Conservation (phyloP, 306 rosid genomes). For the Mucuna pruriens region DNA sequence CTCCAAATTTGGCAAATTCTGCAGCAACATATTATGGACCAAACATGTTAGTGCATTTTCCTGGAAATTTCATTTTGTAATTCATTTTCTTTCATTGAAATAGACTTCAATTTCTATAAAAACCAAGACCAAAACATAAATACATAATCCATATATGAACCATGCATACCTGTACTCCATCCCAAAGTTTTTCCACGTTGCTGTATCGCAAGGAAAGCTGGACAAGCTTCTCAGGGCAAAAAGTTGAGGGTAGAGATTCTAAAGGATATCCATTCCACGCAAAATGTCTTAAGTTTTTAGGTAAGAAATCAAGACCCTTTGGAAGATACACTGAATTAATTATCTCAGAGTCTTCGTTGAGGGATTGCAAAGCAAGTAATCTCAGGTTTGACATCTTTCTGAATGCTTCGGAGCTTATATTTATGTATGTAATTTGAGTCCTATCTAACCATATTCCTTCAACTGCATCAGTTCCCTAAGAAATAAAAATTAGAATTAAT, state of each 20-base stretch:
- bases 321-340: not conserved
- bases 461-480: constrained; percentile 8
- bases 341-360: not conserved
- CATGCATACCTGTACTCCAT: not conserved
- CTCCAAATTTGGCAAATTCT: constrained; percentile 27
- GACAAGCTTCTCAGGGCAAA: not conserved
- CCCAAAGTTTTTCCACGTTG: constrained; percentile 19
- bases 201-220: not conserved
- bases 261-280: constrained; percentile 19
- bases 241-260: not conserved
- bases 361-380: not conserved
- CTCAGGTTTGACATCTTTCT: constrained; percentile 16
- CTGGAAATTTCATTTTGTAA: too few relatives aligned
- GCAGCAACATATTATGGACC: not conserved
- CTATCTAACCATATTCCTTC: not conserved
- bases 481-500: not conserved
- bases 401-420: not conserved
- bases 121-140: not conserved
- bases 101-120: not conserved
- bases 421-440: not conserved
- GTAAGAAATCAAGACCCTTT: not conserved
- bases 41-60: not conserved
- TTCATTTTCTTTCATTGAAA: too few relatives aligned
- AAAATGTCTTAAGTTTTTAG: not conserved
- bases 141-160: too few relatives aligned